Percentiles rank a stretch among this genome's conserved stretches.
Conservation (phyloP, 2,329 filamentous ascomycete species). For the Talaromyces sp. region DNA sequence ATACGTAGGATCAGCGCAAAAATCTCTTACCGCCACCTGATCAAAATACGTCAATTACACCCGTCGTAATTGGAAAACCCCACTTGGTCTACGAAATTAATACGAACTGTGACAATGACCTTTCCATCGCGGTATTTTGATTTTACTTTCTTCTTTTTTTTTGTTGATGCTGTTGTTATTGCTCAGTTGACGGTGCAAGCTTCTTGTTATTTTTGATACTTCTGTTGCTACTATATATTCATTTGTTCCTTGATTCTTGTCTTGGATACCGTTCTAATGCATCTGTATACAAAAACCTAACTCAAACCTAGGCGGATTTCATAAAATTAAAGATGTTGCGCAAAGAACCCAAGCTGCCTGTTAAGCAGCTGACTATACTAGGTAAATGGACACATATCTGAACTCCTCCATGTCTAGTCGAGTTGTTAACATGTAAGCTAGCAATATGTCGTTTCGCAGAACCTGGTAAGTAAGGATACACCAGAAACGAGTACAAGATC, state of each 20-base stretch:
- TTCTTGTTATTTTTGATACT: neutral
- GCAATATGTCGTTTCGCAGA: constrained; percentile 77
- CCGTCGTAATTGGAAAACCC: constrained; percentile 3
- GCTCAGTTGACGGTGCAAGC: neutral
- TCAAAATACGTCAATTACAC: constrained; percentile 4
- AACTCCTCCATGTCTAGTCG: neutral
- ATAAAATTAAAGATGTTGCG: constrained; percentile 20
- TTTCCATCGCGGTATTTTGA: neutral
- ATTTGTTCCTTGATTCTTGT: neutral
- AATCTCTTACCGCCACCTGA: constrained; percentile 12
- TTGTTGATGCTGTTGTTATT: neutral
- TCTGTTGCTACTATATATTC: neutral
- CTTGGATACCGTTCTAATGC: neutral
- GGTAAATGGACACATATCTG: constrained; percentile 50
- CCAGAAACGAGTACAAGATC: constrained; percentile 33
- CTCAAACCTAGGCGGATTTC: neutral
- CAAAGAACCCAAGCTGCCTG: constrained; percentile 61
- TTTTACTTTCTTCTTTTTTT: neutral
- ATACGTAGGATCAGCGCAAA: neutral
- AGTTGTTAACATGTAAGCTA: constrained; percentile 30
- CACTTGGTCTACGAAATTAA: neutral
- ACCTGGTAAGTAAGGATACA: constrained; percentile 47
- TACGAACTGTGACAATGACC: neutral
- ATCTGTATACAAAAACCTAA: neutral
- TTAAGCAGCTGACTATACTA: constrained; percentile 72